Evolutionary conservation across 345 rosid species (phyloP).

Genomic region (Turritis glabra): DNA sequence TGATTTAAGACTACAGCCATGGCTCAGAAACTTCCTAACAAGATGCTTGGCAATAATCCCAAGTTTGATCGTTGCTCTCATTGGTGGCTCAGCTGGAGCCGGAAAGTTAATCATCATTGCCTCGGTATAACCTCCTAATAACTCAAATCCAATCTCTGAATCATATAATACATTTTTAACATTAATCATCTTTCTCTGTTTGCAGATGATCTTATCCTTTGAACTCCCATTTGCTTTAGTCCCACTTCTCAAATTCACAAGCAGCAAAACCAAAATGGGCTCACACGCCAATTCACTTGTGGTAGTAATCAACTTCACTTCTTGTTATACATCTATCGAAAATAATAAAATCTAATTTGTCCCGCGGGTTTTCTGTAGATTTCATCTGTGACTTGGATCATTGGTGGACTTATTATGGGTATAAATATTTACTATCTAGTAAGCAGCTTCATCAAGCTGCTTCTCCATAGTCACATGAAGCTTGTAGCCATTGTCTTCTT

Average conservation of each 20-base stretch:
- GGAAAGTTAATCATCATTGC: conserved; percentile 84
- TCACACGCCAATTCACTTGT: conserved; percentile 51
- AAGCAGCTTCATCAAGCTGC: conserved; percentile 58
- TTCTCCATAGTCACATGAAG: conserved; percentile 50
- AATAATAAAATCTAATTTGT: not conserved
- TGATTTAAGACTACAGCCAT: conserved; percentile 65
- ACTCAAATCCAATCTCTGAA: not conserved
- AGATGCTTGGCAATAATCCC: conserved; percentile 88
- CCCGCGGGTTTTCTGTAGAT: conserved; percentile 39
- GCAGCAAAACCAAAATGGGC: conserved; percentile 83
- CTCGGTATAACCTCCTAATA: conserved; percentile 46
- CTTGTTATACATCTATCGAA: not conserved
- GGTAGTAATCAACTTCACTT: conserved; percentile 45
- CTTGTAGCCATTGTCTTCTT: conserved; percentile 46
- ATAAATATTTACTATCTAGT: conserved; percentile 72
- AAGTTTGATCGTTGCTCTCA: conserved; percentile 74
- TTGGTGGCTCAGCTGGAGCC: conserved; percentile 88
- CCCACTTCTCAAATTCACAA: conserved; percentile 92
- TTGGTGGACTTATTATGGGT: conserved; percentile 73
- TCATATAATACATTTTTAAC: not conserved
- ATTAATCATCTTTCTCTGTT: conserved; percentile 6
- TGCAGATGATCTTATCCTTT: conserved; percentile 91
- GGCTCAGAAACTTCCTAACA: conserved; percentile 76
- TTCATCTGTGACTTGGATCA: conserved; percentile 72
- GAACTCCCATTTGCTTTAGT: conserved; percentile 90